Evolutionary conservation across 2,329 filamentous ascomycete genomes (phyloP).

Genomic region (Fusarium praegraminearum): DNA sequence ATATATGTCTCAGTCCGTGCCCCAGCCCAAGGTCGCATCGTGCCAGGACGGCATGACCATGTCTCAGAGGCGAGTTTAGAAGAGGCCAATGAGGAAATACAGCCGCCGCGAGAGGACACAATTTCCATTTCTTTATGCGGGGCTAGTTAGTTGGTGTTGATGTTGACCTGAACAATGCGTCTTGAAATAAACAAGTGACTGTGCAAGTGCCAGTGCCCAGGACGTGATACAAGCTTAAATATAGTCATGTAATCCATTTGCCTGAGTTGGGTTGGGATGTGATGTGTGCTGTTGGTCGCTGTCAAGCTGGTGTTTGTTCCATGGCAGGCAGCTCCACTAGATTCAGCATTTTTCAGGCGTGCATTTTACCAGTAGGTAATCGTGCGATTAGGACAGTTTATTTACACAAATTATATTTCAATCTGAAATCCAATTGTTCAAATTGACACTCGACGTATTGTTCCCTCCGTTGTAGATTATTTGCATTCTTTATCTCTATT

Average conservation of each 20-base stretch:
- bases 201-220: background rate
- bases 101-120: background rate
- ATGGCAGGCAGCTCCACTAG: background rate
- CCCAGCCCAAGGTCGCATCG: constrained; percentile 1
- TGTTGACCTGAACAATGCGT: background rate
- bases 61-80: background rate
- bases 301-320: background rate
- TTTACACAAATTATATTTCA: too few relatives aligned
- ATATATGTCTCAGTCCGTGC: constrained; percentile 10
- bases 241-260: background rate
- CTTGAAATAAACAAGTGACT: background rate
- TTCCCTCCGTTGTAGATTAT: background rate
- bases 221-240: background rate
- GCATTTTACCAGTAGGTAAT: background rate
- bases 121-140: background rate
- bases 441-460: background rate
- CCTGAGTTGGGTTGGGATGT: too few relatives aligned
- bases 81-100: background rate
- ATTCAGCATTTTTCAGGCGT: background rate
- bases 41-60: background rate
- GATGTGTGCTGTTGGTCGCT: background rate
- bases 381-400: accelerated
- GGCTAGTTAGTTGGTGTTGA: background rate
- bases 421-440: background rate
- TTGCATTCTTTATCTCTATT: background rate